These are phyloP conservation scores for Beauveria varroae DNA, from an alignment of 2,329 filamentous ascomycete species.

Conservation along the genomic window DNA sequence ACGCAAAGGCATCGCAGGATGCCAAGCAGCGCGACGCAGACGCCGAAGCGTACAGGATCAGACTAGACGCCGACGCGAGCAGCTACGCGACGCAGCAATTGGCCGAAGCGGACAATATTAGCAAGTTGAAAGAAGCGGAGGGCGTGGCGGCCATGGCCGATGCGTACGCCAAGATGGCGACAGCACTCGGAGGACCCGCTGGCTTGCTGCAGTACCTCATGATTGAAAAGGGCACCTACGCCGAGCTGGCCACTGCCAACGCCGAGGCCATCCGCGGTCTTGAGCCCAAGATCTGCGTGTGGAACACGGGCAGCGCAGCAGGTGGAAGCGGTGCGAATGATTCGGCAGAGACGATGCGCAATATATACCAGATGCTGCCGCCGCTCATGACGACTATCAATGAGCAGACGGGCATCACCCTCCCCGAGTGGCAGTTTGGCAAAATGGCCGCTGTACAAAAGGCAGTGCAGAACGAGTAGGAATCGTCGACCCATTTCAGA, in stretches of 20 bases:
- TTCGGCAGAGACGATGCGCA: conserved; percentile 46
- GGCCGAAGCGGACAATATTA: conserved; percentile 52
- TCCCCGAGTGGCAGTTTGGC: conserved; percentile 70
- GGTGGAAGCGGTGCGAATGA: conserved; percentile 45
- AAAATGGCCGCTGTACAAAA: conserved; percentile 28
- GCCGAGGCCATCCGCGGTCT: conserved; percentile 67
- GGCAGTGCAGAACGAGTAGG: conserved; percentile 19
- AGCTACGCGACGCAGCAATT: conserved; percentile 34
- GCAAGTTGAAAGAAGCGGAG: conserved; percentile 66
- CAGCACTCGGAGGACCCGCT: conserved; percentile 69
- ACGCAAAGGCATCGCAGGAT: conserved; percentile 45
- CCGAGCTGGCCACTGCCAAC: conserved; percentile 71
- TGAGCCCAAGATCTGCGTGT: conserved; percentile 83
- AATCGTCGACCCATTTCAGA: conserved; percentile 1
- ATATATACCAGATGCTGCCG: conserved; percentile 77
- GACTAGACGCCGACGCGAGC: conserved; percentile 24
- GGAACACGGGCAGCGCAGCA: conserved; percentile 63
- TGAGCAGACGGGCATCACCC: conserved; percentile 76
- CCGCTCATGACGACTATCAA: conserved; percentile 77
- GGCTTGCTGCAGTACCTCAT: conserved; percentile 80
- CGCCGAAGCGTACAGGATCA: conserved; percentile 33
- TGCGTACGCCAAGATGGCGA: conserved; percentile 65
- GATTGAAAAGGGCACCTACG: conserved; percentile 75
- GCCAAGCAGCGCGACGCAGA: conserved; percentile 42
- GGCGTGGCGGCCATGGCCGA: conserved; percentile 70